Base-by-base conservation (phyloP, 352 stramenopile species). In the Globisporangium solare region DNA sequence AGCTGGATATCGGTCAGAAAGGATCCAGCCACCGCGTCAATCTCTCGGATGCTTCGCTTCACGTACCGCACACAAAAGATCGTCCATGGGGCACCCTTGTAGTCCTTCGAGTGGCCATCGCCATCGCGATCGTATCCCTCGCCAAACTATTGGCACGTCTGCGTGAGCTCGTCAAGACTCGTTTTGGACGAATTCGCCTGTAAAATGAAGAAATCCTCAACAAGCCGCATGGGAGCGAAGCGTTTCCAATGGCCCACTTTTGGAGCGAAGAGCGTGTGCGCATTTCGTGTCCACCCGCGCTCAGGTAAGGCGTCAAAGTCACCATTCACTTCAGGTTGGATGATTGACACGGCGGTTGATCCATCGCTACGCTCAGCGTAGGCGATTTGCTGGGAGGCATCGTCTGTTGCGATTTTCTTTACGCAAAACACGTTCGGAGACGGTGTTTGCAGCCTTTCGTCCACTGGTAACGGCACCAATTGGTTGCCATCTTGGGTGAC, bases 21-120 rank as follows among this genome's bases (percentile, higher is more conserved):
- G 15, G 41, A 55, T 31, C 48, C 48, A 0, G 45, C 43, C 15
- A 43, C 12, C 13, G 60, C 57, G 5, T 61, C 37, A 22, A 78
- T 51, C 51, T 81, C 72, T 8, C 72, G 66, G 17, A 78, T 35
- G 4, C 56, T 66, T 3, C 56, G 56, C 32, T 58, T 66, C 21
- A 54, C 24, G 47, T 77, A 76, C 13, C 60, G 56, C 40, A 74
- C 56, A 24, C 72, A 81, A 43, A 81, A 71, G 37, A 81, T 78
- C 31, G 72, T 76, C 69, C 67, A 76, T 2, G 69, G 72, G 2
- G 69, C 72, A 6, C 48, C 46, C 47, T 60, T 68, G 43, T 81
- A 81, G 48, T 81, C 69, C 21, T 73, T 73, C 17, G 72, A 81
- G 49, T 81, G 72, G 11, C 64, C 69, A 35, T 81, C 72, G 0